A percentile compares a stretch with the other conserved stretches of the same genome.
phyloP scores from a whole-genome alignment of 768 basidiomycete genomes.

The Amanita subjunquillea region DNA sequence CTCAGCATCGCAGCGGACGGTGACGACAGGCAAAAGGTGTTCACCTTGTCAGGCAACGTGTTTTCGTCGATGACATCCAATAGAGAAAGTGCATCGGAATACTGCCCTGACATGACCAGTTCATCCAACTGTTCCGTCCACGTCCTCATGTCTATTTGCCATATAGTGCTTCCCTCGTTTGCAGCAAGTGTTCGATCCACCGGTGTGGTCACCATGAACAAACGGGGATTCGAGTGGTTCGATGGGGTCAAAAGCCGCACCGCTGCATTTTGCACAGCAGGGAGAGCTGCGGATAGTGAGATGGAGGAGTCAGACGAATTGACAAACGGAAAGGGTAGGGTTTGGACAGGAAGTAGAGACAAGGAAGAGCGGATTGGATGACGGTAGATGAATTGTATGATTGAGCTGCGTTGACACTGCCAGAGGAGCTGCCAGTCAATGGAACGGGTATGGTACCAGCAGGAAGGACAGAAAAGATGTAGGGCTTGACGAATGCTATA shows the following conservation, averaged over 20 bases:
- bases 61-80: constrained; percentile 58
- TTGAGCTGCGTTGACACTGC: constrained; percentile 33
- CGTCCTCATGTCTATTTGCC: constrained; percentile 60
- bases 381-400: constrained; percentile 44
- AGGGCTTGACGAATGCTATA: constrained; percentile 65
- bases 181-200: constrained; percentile 56
- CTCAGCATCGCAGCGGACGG: neutral
- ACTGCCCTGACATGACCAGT: constrained; percentile 55
- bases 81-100: constrained; percentile 72
- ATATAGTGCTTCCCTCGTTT: constrained; percentile 68
- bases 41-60: constrained; percentile 55
- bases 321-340: constrained; percentile 52
- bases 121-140: constrained; percentile 84
- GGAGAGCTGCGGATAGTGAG: constrained; percentile 5
- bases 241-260: constrained; percentile 60
- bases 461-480: constrained; percentile 67
- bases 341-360: constrained; percentile 51
- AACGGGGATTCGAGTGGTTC: constrained; percentile 37
- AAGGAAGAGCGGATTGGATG: constrained; percentile 65
- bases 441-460: constrained; percentile 42
- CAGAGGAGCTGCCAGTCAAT: constrained; percentile 15
- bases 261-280: constrained; percentile 29
- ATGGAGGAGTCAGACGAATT: constrained; percentile 17
- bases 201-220: constrained; percentile 65
- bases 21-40: neutral